phyloP scores from a whole-genome alignment of 495 filamentous ascomycete genomes.

The Hypoxylon fragiforme region DNA sequence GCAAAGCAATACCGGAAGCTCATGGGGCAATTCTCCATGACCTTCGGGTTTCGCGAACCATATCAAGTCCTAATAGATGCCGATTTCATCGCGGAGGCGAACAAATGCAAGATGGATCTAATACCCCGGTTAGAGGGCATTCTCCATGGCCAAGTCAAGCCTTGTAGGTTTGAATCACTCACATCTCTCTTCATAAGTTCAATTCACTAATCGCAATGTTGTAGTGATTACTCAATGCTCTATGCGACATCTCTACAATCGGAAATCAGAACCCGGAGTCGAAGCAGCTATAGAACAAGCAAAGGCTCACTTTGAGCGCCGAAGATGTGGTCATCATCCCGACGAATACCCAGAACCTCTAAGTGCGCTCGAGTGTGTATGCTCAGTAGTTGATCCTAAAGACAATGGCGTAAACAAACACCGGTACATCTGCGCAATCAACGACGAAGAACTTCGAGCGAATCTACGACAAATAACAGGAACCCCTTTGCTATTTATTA shows the following conservation, averaged over 20 bases:
- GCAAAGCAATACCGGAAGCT: conserved; percentile 95
- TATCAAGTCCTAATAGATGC: conserved; percentile 93
- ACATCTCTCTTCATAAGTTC: not conserved
- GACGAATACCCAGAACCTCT: conserved; percentile 71
- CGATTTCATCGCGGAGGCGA: conserved; percentile 73
- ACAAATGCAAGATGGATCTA: conserved; percentile 79
- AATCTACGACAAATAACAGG: conserved; percentile 65
- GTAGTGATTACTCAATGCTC: conserved; percentile 54
- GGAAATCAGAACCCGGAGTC: conserved; percentile 57
- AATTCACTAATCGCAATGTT: conserved; percentile 1
- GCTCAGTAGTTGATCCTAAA: conserved; percentile 76
- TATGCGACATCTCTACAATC: conserved; percentile 71
- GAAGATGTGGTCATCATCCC: conserved; percentile 86
- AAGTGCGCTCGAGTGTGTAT: conserved; percentile 73
- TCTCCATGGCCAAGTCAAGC: conserved; percentile 81
- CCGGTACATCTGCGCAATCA: conserved; percentile 84
- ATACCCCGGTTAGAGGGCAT: conserved; percentile 70
- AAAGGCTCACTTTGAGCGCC: conserved; percentile 71
- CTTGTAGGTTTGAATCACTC: conserved; percentile 57
- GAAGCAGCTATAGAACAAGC: conserved; percentile 65
- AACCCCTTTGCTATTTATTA: conserved; percentile 76
- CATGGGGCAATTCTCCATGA: conserved; percentile 85
- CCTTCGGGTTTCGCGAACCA: conserved; percentile 85
- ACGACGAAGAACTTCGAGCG: conserved; percentile 61
- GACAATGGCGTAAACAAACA: conserved; percentile 76